Evolutionary conservation across 805 yeast genomes (phyloP), one percentile per base, ranked within the genome.

Genomic region (Pichia rugopelliculosa): DNA sequence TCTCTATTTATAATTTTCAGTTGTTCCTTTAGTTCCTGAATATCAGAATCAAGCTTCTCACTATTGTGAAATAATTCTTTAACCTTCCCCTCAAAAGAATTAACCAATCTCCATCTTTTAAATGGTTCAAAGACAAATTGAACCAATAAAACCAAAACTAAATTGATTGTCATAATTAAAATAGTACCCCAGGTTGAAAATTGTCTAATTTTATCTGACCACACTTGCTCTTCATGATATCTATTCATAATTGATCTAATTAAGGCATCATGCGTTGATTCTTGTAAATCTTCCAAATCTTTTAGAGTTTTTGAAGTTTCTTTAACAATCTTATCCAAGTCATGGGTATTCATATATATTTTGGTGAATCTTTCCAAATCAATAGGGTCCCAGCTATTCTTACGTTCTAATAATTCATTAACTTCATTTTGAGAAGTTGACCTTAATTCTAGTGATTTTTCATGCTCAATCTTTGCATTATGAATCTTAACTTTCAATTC

Each of bases 101-200:
- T 79, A 20, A 91, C 95, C 51, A 93, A 68, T 48, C 90, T 71
- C 49, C 79, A 71, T 53, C 99, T 71, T 60, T 89, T 93, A 91
- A 96, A 88, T 0, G 99, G 99, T 68, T 93, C 99, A 42, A 93
- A 78, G 1, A 89, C 72, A 56, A 93, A 70, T 54, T 95, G 96
- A 17, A 95, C 93, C 7, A 86, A 70, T 4, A 89, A 59, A 54
- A 93, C 89, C 24, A 95, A 64, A 9, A 85, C 44, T 23, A 91
- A 74, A 67, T 93, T 93, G 53, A 88, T 75, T 1, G 88, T 93
- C 95, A 90, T 88, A 39, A 93, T 72, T 4, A 82, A 69, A 74
- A 93, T 80, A 0, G 99, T 93, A 3, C 98, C 99, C 95, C 96
- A 93, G 0, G 98, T 90, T 6, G 96, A 87, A 6, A 95, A 88